These are phyloP conservation scores for Babjeviella inositovora DNA, from an alignment of 805 yeast genomes.

Conservation along the genomic window DNA sequence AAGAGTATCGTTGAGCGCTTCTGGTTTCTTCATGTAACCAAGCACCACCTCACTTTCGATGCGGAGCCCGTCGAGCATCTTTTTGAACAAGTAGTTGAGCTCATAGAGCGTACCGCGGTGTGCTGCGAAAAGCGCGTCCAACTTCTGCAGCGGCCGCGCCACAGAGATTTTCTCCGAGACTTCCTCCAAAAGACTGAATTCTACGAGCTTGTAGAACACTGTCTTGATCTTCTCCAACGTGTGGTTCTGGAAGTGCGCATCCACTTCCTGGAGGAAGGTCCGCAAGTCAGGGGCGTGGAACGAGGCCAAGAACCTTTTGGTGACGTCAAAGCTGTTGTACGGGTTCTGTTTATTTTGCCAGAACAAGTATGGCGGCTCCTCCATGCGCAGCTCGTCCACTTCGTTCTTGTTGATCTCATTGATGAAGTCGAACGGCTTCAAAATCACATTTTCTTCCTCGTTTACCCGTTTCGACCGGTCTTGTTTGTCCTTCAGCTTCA, in stretches of 20 bases:
- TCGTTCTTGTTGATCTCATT: constrained; percentile 24
- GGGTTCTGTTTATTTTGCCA: too few relatives aligned
- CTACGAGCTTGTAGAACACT: constrained; percentile 51
- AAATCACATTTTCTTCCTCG: constrained; percentile 17
- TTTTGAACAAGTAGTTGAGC: constrained; percentile 60
- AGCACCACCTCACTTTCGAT: constrained; percentile 62
- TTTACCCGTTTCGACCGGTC: constrained; percentile 46
- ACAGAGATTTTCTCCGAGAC: constrained; percentile 10
- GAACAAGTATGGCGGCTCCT: too few relatives aligned
- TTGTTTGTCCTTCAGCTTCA: constrained; percentile 53
- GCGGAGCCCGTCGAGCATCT: constrained; percentile 53
- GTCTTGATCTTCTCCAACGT: constrained; percentile 46
- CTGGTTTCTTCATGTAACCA: constrained; percentile 77
- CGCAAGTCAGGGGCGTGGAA: too few relatives aligned
- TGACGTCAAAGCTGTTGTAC: too few relatives aligned
- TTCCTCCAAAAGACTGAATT: constrained; percentile 30
- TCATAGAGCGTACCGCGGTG: constrained; percentile 54
- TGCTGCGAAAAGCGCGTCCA: constrained; percentile 22
- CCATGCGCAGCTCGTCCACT: constrained; percentile 4
- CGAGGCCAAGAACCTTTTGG: too few relatives aligned
- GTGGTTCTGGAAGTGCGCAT: too few relatives aligned
- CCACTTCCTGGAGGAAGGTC: too few relatives aligned
- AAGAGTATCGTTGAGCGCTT: constrained; percentile 30
- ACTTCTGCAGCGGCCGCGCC: constrained; percentile 10
- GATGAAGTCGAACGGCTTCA: constrained; percentile 24